phyloP scores from a whole-genome alignment of 106 monocot species.

The Platanthera guangdongensis region DNA sequence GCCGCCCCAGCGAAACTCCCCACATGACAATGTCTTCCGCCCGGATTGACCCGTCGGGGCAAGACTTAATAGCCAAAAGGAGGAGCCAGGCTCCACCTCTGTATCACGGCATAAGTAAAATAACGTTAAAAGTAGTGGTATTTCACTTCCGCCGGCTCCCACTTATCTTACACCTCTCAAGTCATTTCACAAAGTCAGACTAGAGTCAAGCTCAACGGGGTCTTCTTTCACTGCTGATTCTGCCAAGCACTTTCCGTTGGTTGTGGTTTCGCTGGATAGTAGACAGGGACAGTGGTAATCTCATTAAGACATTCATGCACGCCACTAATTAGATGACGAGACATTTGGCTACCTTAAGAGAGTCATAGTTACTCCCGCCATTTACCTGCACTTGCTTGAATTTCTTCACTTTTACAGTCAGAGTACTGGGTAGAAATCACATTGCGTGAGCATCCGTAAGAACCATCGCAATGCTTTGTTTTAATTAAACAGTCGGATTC shows the following conservation, averaged over 20 bases:
- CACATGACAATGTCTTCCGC: constrained; percentile 59
- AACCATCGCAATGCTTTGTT: no score
- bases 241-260: constrained; percentile 42
- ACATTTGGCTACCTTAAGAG: constrained; percentile 84
- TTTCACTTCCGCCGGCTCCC: not conserved
- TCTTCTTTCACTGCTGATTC: constrained; percentile 28
- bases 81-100: not conserved
- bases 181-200: constrained; percentile 17
- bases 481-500: no score
- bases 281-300: constrained; percentile 37
- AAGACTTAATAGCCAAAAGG: constrained; percentile 4
- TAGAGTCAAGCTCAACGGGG: constrained; percentile 30
- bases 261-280: constrained; percentile 79
- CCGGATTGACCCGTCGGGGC: constrained; percentile 35
- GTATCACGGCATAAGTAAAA: constrained; percentile 1
- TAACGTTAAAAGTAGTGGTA: constrained; percentile 6
- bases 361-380: constrained; percentile 57
- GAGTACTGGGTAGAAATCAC: no score
- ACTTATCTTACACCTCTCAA: no score
- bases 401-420: no score
- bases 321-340: constrained; percentile 57
- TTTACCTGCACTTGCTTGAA: no score
- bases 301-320: constrained; percentile 22
- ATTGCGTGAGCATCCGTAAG: no score
- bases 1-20: constrained; percentile 73